These are phyloP conservation scores for Populus simonii DNA, from an alignment of 345 rosid genomes.

Conservation along the genomic window DNA sequence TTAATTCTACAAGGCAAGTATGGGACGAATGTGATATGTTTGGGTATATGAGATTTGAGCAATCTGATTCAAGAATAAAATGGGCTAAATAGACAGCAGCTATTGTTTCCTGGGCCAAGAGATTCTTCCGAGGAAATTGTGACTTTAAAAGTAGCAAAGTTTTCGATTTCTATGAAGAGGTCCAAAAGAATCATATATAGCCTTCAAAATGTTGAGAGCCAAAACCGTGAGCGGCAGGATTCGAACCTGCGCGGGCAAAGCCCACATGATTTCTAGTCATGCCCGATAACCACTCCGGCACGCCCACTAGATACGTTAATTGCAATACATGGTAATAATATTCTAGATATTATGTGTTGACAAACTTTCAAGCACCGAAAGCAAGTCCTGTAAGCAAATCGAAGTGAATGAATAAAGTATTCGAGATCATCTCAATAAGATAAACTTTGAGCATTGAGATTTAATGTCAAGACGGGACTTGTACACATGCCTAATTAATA, in stretches of 20 bases:
- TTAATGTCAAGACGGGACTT: neutral
- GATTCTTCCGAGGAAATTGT: neutral
- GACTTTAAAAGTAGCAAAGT: too few relatives aligned
- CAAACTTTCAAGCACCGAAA: too few relatives aligned
- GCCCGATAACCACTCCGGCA: constrained; percentile 99
- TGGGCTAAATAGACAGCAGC: neutral
- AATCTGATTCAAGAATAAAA: too few relatives aligned
- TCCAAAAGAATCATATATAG: too few relatives aligned
- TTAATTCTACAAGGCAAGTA: too few relatives aligned
- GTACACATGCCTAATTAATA: neutral
- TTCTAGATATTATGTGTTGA: too few relatives aligned
- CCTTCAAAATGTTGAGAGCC: neutral
- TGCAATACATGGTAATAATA: rapidly evolving
- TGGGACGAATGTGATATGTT: too few relatives aligned
- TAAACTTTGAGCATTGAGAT: neutral
- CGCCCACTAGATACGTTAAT: constrained; percentile 31
- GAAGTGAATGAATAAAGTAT: neutral
- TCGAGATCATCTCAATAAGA: neutral
- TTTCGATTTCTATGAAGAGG: too few relatives aligned
- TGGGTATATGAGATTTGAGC: too few relatives aligned
- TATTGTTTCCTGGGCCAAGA: neutral
- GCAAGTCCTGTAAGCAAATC: too few relatives aligned
- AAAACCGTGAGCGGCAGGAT: constrained; percentile 57
- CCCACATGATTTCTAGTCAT: constrained; percentile 98
- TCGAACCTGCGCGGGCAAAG: constrained; percentile 90